Percentiles rank a stretch among this genome's conserved stretches.
Conservation (phyloP, 2,329 filamentous ascomycete genomes). For the Fusarium miscanthi region DNA sequence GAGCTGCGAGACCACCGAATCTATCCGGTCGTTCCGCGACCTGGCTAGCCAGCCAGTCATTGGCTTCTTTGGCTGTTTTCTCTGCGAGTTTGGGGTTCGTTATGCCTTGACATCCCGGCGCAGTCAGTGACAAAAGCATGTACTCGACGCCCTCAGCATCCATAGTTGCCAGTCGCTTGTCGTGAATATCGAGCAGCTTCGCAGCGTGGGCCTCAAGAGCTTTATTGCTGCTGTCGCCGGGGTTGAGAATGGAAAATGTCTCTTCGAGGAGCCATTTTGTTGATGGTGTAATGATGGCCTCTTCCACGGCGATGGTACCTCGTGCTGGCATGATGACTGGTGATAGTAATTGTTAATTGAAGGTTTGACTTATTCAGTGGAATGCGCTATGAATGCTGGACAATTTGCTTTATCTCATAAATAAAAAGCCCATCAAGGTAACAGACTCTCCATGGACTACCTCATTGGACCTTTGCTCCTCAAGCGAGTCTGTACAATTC, state of each 20-base stretch:
- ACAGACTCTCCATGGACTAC: accelerated
- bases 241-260: neutral
- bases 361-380: accelerated
- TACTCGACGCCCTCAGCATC: constrained; percentile 16
- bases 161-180: constrained; percentile 8
- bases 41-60: constrained; percentile 2
- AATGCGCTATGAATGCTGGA: neutral
- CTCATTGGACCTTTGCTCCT: neutral
- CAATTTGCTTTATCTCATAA: neutral
- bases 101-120: constrained; percentile 12
- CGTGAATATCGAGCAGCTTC: constrained; percentile 12
- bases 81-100: neutral
- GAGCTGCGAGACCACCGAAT: constrained; percentile 5
- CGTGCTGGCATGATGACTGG: neutral
- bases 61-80: neutral
- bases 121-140: constrained; percentile 22
- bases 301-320: neutral
- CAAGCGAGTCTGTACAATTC: too few relatives aligned
- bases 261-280: neutral
- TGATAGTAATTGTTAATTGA: accelerated
- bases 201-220: neutral
- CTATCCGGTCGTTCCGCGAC: neutral
- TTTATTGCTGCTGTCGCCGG: neutral
- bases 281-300: accelerated
- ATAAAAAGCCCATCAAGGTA: neutral